phyloP scores from a whole-genome alignment of 2,329 filamentous ascomycete genomes.

The Botrytis deweyae region DNA sequence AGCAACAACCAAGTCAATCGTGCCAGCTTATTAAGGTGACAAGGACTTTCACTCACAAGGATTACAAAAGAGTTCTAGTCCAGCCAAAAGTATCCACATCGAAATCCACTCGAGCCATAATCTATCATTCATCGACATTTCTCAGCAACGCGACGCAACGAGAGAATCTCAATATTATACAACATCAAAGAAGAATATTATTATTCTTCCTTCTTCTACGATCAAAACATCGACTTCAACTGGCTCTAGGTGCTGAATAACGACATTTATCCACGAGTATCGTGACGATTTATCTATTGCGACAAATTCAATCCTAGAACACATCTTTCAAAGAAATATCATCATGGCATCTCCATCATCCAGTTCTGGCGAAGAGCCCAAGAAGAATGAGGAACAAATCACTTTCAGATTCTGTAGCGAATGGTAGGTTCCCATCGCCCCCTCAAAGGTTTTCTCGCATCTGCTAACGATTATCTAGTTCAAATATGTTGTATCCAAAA shows the following conservation, averaged over 20 bases:
- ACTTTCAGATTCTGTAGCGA: conserved; percentile 98
- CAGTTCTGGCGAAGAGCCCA: conserved; percentile 45
- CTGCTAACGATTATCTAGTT: conserved; percentile 50
- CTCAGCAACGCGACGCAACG: conserved; percentile 5
- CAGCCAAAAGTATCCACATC: conserved; percentile 6
- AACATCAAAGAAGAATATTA: background rate
- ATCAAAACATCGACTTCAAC: background rate
- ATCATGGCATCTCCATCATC: conserved; percentile 59
- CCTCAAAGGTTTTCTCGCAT: conserved; percentile 23
- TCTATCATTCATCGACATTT: conserved; percentile 17
- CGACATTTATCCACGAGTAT: background rate
- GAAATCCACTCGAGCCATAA: conserved; percentile 10
- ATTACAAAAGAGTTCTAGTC: background rate
- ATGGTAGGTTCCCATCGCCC: conserved; percentile 56
- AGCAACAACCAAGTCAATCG: background rate
- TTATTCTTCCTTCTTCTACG: background rate
- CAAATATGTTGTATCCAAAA: conserved; percentile 96
- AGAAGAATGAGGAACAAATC: conserved; percentile 70
- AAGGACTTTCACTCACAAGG: background rate
- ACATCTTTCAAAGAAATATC: conserved; percentile 7
- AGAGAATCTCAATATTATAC: background rate
- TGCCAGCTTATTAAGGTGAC: too few species aligned
- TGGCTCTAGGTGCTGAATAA: background rate
- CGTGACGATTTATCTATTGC: background rate
- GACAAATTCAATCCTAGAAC: background rate